phyloP scores from a whole-genome alignment of 1,284 basidiomycete genomes.

The Entoloma clypeatum region DNA sequence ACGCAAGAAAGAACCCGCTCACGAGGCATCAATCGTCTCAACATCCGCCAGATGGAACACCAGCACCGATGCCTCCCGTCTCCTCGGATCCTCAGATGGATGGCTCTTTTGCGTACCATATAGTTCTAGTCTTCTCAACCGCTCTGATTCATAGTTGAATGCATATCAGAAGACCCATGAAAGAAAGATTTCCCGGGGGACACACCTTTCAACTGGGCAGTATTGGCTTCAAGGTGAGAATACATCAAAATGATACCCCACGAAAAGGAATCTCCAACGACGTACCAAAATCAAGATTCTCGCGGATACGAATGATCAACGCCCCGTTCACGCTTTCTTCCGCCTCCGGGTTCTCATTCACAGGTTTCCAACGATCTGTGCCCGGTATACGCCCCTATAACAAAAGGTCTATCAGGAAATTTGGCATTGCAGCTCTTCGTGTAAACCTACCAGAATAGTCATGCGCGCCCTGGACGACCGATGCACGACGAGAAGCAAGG shows the following conservation, averaged over 20 bases:
- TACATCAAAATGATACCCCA: background rate
- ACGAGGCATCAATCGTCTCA: slow-evolving; percentile 84
- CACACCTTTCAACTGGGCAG: slow-evolving; percentile 78
- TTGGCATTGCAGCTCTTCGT: background rate
- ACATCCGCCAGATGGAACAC: slow-evolving; percentile 91
- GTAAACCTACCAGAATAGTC: slow-evolving; percentile 42
- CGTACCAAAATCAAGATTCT: slow-evolving; percentile 78
- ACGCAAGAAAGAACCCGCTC: slow-evolving; percentile 28
- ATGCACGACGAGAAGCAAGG: slow-evolving; percentile 83
- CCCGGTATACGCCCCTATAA: slow-evolving; percentile 74
- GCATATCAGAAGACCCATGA: too few species aligned
- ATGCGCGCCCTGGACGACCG: slow-evolving; percentile 70
- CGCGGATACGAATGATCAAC: slow-evolving; percentile 77
- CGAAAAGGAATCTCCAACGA: slow-evolving; percentile 7
- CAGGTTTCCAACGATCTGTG: slow-evolving; percentile 77
- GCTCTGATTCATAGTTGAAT: slow-evolving; percentile 44
- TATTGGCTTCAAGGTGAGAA: slow-evolving; percentile 61
- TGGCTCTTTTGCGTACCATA: slow-evolving; percentile 77
- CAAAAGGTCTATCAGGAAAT: background rate
- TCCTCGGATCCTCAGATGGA: slow-evolving; percentile 80
- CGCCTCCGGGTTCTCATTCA: slow-evolving; percentile 75
- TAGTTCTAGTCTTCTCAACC: slow-evolving; percentile 76
- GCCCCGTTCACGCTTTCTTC: slow-evolving; percentile 75
- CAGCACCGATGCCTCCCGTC: slow-evolving; percentile 71
- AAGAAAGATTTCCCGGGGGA: background rate